These are phyloP conservation scores for Raphidocelis subcapitata DNA, from an alignment of 139 green algal genomes.

Conservation along the genomic window DNA sequence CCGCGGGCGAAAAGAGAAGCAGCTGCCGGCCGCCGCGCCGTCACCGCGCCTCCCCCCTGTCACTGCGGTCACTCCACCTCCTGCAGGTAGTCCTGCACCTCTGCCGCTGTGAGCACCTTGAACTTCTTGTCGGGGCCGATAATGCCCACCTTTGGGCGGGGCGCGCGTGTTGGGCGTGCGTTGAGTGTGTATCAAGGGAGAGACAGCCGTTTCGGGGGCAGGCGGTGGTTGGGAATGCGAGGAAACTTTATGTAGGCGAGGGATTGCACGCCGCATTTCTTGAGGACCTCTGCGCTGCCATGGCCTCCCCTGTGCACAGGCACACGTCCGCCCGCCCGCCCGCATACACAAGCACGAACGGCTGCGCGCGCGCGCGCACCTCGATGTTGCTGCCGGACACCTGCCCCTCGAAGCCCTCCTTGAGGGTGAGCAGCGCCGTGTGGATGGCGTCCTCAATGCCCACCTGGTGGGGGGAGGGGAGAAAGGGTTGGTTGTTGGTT, in stretches of 20 bases:
- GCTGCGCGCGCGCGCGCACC: conserved; percentile 15
- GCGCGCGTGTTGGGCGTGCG: no score
- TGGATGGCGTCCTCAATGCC: conserved; percentile 98
- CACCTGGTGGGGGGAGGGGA: conserved; percentile 56
- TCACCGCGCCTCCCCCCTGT: no score
- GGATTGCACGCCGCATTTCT: not conserved
- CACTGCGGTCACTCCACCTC: conserved; percentile 86
- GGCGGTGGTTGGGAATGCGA: not conserved
- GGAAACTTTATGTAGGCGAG: not conserved
- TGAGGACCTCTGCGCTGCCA: not conserved
- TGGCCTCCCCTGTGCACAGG: conserved; percentile 7
- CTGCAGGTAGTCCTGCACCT: conserved; percentile 97
- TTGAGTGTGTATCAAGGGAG: no score
- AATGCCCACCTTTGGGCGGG: conserved; percentile 79
- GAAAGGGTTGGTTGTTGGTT: no score
- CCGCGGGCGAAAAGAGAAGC: no score
- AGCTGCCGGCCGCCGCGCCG: no score
- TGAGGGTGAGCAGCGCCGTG: conserved; percentile 97
- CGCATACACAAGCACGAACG: conserved; percentile 3
- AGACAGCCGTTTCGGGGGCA: not conserved
- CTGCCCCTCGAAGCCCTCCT: conserved; percentile 97
- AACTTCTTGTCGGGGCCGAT: conserved; percentile 93
- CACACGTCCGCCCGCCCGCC: conserved; percentile 8
- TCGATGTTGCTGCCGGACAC: conserved; percentile 74
- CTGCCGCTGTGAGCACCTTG: conserved; percentile 82